Evolutionary conservation across 2,329 filamentous ascomycete genomes (phyloP), one percentile per base, ranked within the genome.

Genomic region (Botryotinia narcissicola): DNA sequence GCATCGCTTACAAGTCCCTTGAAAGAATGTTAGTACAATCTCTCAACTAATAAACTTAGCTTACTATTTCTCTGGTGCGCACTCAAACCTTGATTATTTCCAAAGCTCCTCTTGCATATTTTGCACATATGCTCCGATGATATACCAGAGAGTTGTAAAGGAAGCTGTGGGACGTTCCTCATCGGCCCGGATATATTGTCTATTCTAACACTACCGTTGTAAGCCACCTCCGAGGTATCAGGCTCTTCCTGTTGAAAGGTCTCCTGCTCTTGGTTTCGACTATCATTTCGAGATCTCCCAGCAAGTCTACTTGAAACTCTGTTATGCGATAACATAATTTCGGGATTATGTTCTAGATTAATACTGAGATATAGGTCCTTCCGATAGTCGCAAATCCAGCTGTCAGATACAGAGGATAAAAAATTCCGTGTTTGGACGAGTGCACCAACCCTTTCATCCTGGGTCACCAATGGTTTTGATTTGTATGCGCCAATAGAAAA

Each of bases 391-490:
- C 46, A 40, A 1, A 35, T n/a, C 35, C 48, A 48, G n/a, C 22
- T 29, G 2, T 57, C n/a, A n/a, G 48, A 18, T 6, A 48, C 48
- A 20, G 20, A 59, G 57, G 46, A 12, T 20, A 29, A n/a, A 37
- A 72, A 67, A n/a, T 72, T 72, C 6, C 40, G 37, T 35, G 61
- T 72, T 10, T 67, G 70, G 4, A 72, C 60, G 1, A 72, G 48
- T 5, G 70, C 61, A 25, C n/a, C 9, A 3, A 12, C 22, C 37
- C 59, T 59, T 18, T 57, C 48, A 12, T 20, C 32, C 35, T 44
- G 22, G 10, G 32, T 20, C 4, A 40, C 60, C 1, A 20, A 42
- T 42, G 44, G 14, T 62, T 37, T 29, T 5, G 60, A 37, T 57
- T 29, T 59, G 3, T 54, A 72, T 40, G 61, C 46, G 40, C 61